These are phyloP conservation scores for Phytophthora colocasiae DNA, from an alignment of 352 stramenopile species.

Conservation along the genomic window DNA sequence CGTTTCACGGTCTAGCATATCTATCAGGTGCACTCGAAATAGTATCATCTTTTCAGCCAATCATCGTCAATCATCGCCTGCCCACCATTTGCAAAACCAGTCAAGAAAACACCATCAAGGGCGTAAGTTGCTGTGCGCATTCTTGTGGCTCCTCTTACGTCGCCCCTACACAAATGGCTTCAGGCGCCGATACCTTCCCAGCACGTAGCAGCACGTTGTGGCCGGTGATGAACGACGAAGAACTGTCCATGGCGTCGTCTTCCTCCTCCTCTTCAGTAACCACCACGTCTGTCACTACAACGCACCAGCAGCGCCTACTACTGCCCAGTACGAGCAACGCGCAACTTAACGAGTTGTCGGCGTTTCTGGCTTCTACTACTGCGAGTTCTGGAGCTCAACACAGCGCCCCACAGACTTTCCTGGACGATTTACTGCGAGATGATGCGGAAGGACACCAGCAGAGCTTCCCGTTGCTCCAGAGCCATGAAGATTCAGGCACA, in stretches of 20 bases:
- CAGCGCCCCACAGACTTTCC: slow-evolving; percentile 33
- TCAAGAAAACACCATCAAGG: slow-evolving; percentile 23
- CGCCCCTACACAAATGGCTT: slow-evolving; percentile 5
- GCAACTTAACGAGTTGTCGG: slow-evolving; percentile 40
- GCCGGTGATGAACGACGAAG: slow-evolving; percentile 24
- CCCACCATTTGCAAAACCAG: slow-evolving; percentile 17
- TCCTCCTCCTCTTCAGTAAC: neutral
- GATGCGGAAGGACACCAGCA: slow-evolving; percentile 27
- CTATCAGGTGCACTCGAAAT: slow-evolving; percentile 3
- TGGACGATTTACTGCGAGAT: slow-evolving; percentile 56
- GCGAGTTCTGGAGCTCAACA: slow-evolving; percentile 2
- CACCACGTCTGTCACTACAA: slow-evolving; percentile 5
- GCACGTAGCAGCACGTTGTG: slow-evolving; percentile 18
- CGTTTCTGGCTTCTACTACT: slow-evolving; percentile 33
- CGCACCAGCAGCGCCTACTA: slow-evolving; percentile 10
- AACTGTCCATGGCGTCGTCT: slow-evolving; percentile 9
- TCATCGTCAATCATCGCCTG: neutral
- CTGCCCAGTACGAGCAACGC: slow-evolving; percentile 9
- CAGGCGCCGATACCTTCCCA: slow-evolving; percentile 19
- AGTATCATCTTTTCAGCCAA: slow-evolving; percentile 11
- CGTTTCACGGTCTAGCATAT: no score
- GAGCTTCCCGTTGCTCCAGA: slow-evolving; percentile 17
- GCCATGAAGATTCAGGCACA: slow-evolving; percentile 21
- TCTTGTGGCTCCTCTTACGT: neutral
- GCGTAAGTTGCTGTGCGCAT: slow-evolving; percentile 5